Evolutionary conservation across 495 filamentous ascomycete genomes (phyloP), one percentile per base, ranked within the genome.

Genomic region (Cercophora newfieldiana): DNA sequence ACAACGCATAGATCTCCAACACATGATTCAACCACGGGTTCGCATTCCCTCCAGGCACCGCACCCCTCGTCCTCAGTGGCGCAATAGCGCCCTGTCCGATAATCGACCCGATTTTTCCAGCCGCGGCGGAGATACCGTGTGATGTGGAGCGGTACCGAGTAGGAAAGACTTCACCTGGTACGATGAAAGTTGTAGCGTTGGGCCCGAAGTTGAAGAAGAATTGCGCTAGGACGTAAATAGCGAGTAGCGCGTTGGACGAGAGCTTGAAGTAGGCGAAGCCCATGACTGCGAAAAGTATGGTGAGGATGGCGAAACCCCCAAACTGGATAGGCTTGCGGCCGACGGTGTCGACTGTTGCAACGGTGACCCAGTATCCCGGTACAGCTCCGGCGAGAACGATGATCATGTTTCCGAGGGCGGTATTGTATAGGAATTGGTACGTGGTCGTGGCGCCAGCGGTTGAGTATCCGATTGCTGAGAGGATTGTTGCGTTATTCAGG

Each of bases 101-200:
- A 51, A 93, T 72, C n/a, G 80, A 88, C 66, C 92, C 91, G 61
- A 93, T 83, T 69, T 77, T 77, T 64, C 75, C 75, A 49, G 68
- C 2, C 0, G 89, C 92, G 14, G 92, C 93, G 5, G 88, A 92
- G 74, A 97, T 84, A 56, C 93, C 93, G 77, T 96, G 92, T 3
- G 90, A 90, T 30, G 91, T 92, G 8, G 88, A 90, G 3, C 93
- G 85, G 73, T 94, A 95, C 50, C 92, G 88, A 4, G 93, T 96
- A 0, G 93, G 93, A 80, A 95, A 97, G 70, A 87, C 90, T 74
- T 97, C 93, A 22, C 92, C 93, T 10, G 93, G 93, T 0, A 96
- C 88, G 70, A 96, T 90, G 80, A 96, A 96, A 31, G 92, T 96
- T 22, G 91, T 96, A 1, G 91, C 83, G 77, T 96, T 96, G 59